Base-by-base conservation (phyloP, 164 flowering plant genomes). In the Chloranthus sessilifolius region DNA sequence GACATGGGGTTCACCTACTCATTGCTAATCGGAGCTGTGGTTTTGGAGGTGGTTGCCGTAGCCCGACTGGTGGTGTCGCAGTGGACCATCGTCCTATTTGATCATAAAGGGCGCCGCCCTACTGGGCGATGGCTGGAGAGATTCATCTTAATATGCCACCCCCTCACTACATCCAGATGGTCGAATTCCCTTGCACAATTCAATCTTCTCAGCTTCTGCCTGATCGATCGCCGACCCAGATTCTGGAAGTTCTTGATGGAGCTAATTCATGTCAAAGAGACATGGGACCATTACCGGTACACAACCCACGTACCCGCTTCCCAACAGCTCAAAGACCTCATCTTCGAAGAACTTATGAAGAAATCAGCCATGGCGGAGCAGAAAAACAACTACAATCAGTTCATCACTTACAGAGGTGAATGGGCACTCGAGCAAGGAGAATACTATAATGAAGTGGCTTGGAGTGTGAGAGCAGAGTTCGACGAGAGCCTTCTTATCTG, bases 131-230 rank as follows among this genome's bases (percentile, higher is more conserved):
- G 34, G 21, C 11, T 45, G 22, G 21, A n/a, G 11, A n/a, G n/a
- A n/a, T n/a, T n/a, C n/a, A n/a, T n/a, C n/a, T n/a, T n/a, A n/a
- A n/a, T n/a, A n/a, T 2, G 3, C 7, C 2, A 1, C 23, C 14
- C 3, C 19, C 0, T 8, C 0, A 5, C 2, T 21, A n/a, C n/a
- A n/a, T n/a, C n/a, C n/a, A n/a, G 43, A 10, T 62, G 66, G 66
- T 55, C 65, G 1, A 35, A n/a, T 3, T 33, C 50, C 15, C 34
- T 55, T 16, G 33, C 30, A 9, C 65, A 61, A 15, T 48, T 31
- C 50, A 53, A 42, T 43, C 25, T 61, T 22, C 12, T 62, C 11
- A 15, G 21, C 6, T 36, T n/a, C 23, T 62, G 65, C 39, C 22
- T 62, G 25, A 26, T 17, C 2, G 44, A 49, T 21, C 31, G 30